Percentiles rank a stretch among this genome's conserved stretches.
These are phyloP conservation scores for Pythium pectinolyticum DNA, from an alignment of 352 stramenopile genomes.

Conservation along the genomic window DNA sequence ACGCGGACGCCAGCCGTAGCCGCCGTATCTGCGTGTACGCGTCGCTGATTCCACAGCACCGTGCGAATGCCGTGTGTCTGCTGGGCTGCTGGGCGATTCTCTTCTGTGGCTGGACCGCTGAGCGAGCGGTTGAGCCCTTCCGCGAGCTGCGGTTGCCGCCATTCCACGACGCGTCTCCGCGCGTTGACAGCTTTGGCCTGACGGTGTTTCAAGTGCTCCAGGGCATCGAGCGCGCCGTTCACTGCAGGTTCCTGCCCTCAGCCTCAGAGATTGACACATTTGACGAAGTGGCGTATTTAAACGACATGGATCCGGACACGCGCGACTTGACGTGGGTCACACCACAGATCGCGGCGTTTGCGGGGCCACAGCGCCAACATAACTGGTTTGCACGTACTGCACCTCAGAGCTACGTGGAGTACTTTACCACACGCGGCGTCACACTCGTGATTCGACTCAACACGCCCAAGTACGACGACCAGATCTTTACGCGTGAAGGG, in stretches of 20 bases:
- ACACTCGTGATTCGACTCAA: conserved; percentile 89
- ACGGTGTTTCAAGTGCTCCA: conserved; percentile 31
- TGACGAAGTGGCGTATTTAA: conserved; percentile 22
- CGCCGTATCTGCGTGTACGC: conserved; percentile 69
- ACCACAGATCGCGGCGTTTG: conserved; percentile 33
- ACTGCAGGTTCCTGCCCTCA: conserved; percentile 82
- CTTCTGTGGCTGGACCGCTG: conserved; percentile 42
- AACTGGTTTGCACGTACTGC: conserved; percentile 57
- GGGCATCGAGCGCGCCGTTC: conserved; percentile 46
- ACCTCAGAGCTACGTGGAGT: conserved; percentile 37
- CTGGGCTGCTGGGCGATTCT: conserved; percentile 83
- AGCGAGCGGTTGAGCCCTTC: conserved; percentile 66
- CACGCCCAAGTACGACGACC: conserved; percentile 91
- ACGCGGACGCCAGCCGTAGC: conserved; percentile 2
- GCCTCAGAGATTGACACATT: conserved; percentile 37
- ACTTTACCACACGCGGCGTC: conserved; percentile 47
- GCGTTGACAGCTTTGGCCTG: conserved; percentile 30
- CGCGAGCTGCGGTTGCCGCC: conserved; percentile 26
- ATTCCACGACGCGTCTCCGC: conserved; percentile 38
- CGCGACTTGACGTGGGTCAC: conserved; percentile 34
- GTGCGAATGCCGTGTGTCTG: conserved; percentile 89
- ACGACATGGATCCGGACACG: conserved; percentile 27
- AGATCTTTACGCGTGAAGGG: conserved; percentile 73
- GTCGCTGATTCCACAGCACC: conserved; percentile 44
- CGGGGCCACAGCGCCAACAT: conserved; percentile 49